phyloP scores from a whole-genome alignment of 345 rosid species.

The Kernera saxatilis region DNA sequence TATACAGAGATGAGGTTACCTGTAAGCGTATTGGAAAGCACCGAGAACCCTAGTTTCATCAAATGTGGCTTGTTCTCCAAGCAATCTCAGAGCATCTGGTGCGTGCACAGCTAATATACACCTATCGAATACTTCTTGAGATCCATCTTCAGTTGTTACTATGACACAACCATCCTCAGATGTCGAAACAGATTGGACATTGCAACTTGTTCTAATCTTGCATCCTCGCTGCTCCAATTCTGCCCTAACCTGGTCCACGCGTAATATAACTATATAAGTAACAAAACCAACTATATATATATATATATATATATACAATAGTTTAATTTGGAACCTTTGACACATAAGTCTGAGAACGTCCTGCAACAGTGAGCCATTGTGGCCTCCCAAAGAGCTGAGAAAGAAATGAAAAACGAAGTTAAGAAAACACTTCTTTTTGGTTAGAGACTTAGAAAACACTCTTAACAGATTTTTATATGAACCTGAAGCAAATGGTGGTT shows the following conservation, averaged over 20 bases:
- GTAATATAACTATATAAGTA: neutral
- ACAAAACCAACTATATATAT: too few species aligned
- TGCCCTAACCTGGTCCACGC: conserved; percentile 42
- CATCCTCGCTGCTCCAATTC: conserved; percentile 54
- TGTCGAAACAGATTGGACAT: conserved; percentile 44
- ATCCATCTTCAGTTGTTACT: conserved; percentile 38
- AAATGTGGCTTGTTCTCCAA: conserved; percentile 51
- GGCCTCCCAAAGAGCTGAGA: conserved; percentile 67
- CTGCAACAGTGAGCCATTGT: conserved; percentile 65
- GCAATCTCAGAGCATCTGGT: conserved; percentile 57
- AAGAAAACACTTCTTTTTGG: neutral
- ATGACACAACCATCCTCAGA: conserved; percentile 37
- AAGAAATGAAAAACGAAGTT: neutral
- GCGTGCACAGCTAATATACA: conserved; percentile 60
- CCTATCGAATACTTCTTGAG: conserved; percentile 34
- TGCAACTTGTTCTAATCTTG: conserved; percentile 45
- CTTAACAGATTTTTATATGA: neutral
- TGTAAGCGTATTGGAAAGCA: conserved; percentile 65
- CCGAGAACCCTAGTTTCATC: conserved; percentile 70
- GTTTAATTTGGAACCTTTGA: conserved; percentile 36
- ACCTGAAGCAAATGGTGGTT: conserved; percentile 81
- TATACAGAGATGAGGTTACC: conserved; percentile 25
- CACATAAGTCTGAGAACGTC: conserved; percentile 53
- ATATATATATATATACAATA: neutral
- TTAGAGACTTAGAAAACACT: neutral